Evolutionary conservation across 345 rosid genomes (phyloP).

Genomic region (Clarkia xantiana): DNA sequence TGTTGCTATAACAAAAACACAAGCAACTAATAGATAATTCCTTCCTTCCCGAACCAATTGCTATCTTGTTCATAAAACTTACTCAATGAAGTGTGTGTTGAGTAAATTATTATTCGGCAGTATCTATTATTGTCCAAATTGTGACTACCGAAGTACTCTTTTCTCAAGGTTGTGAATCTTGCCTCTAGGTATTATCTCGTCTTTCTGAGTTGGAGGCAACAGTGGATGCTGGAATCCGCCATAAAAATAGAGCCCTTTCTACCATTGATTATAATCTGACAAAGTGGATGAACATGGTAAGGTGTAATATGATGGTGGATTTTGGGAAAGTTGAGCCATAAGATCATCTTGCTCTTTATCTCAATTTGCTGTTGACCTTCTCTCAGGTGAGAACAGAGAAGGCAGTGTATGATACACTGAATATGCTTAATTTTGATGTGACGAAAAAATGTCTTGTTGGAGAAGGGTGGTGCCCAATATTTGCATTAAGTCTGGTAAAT

Average conservation of each 20-base stretch:
- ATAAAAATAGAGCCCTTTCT: constrained; percentile 56
- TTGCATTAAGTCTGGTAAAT: constrained; percentile 72
- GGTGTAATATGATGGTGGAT: neutral
- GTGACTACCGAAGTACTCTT: neutral
- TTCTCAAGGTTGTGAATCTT: constrained; percentile 13
- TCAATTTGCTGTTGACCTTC: constrained; percentile 5
- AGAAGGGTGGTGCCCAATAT: constrained; percentile 95
- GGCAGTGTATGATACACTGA: constrained; percentile 75
- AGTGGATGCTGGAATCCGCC: constrained; percentile 74
- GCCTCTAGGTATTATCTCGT: constrained; percentile 55
- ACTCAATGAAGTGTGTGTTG: too few species aligned
- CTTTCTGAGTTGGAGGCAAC: constrained; percentile 94
- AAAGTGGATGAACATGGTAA: constrained; percentile 76
- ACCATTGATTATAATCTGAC: constrained; percentile 56
- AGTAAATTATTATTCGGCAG: too few species aligned
- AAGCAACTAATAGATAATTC: too few species aligned
- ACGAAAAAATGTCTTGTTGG: constrained; percentile 97
- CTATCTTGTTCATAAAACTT: too few species aligned
- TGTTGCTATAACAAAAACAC: neutral
- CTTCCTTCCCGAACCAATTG: too few species aligned
- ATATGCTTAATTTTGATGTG: constrained; percentile 94
- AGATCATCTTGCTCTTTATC: neutral
- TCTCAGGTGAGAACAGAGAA: constrained; percentile 78
- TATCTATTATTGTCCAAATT: too few species aligned
- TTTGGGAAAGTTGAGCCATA: neutral